Evolutionary conservation across 805 yeast genomes (phyloP), one percentile per base, ranked within the genome.

Genomic region (Ogataea pignaliae): DNA sequence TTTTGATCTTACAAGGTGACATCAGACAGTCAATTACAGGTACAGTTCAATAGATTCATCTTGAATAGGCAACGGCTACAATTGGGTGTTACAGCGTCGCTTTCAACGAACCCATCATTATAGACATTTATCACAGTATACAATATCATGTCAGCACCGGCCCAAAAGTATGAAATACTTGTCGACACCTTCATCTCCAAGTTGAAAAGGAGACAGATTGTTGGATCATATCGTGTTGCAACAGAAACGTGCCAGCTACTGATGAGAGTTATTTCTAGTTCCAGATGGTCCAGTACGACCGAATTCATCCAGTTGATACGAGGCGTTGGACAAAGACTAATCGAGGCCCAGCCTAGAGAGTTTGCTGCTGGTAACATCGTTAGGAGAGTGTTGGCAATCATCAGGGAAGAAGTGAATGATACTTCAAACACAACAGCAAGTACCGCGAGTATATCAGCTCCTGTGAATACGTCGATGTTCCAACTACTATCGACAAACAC

Each of bases 341-440:
- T 79, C 33, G 77, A 74, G 18, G 96, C 97, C 3, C 93, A 87
- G 58, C 97, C 98, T 8, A 76, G 88, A 51, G 95, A 90, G 55
- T 82, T 89, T 53, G 78, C 89, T 3, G 79, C 90, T 43, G 98
- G 98, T 10, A 93, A 93, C 62, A 83, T 93, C 33, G 85, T 91
- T 14, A 78, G 98, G 61, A 76, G 99, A 60, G 90, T 91, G 1
- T 70, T 93, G 51, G 89, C 95, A 1, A 69, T 87, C 43, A 81
- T 91, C 40, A 73, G 98, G 55, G 98, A 93, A 54, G 97, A 90
- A 61, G 76, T 83, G 29, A 88, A 78, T 47, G 81, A 78, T 39
- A 37, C 50, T 2, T 46, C 57, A 10, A 48, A 43, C 13, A 34
- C 44, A 16, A 31, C 47, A 6, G n/a, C n/a, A n/a, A n/a, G n/a